Base-by-base conservation (phyloP, 2,329 filamentous ascomycete genomes). In the Arthroderma sp. region DNA sequence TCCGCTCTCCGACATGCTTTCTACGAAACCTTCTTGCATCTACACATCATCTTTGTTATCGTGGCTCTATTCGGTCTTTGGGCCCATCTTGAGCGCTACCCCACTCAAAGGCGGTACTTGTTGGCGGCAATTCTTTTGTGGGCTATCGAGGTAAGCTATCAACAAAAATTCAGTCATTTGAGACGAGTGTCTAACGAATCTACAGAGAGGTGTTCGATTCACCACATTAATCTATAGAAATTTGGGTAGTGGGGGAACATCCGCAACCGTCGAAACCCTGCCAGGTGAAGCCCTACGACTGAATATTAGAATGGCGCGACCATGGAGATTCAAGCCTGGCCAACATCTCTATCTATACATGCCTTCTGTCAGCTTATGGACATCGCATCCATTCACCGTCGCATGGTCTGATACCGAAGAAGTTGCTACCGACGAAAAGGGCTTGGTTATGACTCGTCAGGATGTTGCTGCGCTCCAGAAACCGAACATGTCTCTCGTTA, bases 21-120 rank as follows among this genome's bases (percentile, higher is more conserved):
- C 61, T 98, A 98, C 68, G 91, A 98, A 67, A 93, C 86, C 1
- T 98, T 98, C 67, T 74, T 96, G 55, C 85, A 84, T 59, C 65
- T 82, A 29, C 91, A 96, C 66, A 87, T 94, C 53, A 62, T 84
- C 33, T 67, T 94, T 42, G 86, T 81, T 34, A 62, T 81, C 32
- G 58, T 85, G 44, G 69, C 72, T 40, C 75, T 95, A 42, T 70
- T 76, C 46, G 81, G 80, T 55, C 79, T 88, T 6, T 91, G 81
- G 74, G 69, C 88, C 33, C 91, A 96, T 67, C 78, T 83, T 6
- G 76, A 85, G 29, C 63, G 70, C 3, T 67, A 86, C n/a, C 40
- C 9, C 4, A 75, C 82, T 3, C 83, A 89, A 57, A 69, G 83
- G 38, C 72, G 79, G 1, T 94, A 83, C 71, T 73, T 94, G 55